Base-by-base conservation (phyloP, 108 stramenopile species). In the Schizochytrium sp. region DNA sequence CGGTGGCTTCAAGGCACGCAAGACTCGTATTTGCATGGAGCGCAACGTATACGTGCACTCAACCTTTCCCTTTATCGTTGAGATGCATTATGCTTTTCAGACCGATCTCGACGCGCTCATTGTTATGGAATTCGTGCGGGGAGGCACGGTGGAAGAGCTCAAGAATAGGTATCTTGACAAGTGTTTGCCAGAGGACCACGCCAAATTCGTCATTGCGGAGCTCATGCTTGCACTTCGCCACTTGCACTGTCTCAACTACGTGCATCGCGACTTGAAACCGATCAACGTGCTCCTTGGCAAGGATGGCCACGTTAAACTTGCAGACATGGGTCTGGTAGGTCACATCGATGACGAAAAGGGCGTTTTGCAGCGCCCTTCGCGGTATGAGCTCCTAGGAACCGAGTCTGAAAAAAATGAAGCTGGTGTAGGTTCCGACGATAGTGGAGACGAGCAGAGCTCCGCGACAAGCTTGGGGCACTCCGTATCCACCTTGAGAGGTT, bases 281-380 rank as follows among this genome's bases (percentile, higher is more conserved):
- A 99, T 99, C 92, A 99, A 99, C 92, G 97, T 99, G 95, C 94
- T 99, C 10, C 92, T 99, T 4, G 99, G 99, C 93, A 94, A 95
- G 45, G 92, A 97, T 21, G 99, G 99, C 3, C 99, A 99, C 91
- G 90, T 99, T 87, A 99, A 98, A 90, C 96, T 99, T 53, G 98
- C 98, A 5, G 99, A 99, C 93, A 90, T 99, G 88, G 99, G 99
- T 51, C 94, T 99, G 28, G 98, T 98, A 92, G 98, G 97, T 89
- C 98, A 98, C 88, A 97, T 99, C 6, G 76, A 83, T 45, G 76
- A 83, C 12, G 51, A 47, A n/a, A 83, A 83, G 28, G 48, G 51
- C 12, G 76, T 53, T 8, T 18, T 83, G 48, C 45, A 83, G 51
- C 76, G 76, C 16, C 76, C 45, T 1, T 25, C 45, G 0, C 45